Base-by-base conservation (phyloP, 106 monocot genomes). In the Apostasia shenzhenica region DNA sequence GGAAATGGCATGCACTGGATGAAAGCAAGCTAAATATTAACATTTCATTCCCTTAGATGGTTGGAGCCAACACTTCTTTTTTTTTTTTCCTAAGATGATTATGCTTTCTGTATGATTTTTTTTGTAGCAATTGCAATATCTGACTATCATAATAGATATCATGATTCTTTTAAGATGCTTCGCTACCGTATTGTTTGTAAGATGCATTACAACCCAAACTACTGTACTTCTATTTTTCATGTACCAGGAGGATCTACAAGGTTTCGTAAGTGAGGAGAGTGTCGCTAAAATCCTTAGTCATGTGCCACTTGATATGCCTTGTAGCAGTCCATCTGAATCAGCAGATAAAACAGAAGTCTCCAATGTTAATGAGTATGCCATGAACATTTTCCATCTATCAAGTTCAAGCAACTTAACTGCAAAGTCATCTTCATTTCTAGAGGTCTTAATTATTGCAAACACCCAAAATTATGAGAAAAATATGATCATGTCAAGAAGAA, bases 401-500 rank as follows among this genome's bases (percentile, higher is more conserved):
- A 81, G 61, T 60, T 70, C 72, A 0, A 81, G 61, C 55, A 67
- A 65, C 55, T 68, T 41, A n/a, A 60, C 47, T n/a, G 55, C 73
- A 14, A 70, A 48, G 43, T 55, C 10, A 12, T 60, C 66, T 41
- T 76, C 84, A 6, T 62, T 72, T 41, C 70, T 85, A 8, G 83
- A 81, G 51, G 49, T 78, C 13, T 70, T 99, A 40, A 79, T 93
- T 43, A 67, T 99, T 81, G 81, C 90, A 11, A 99, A 99, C 67
- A 99, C 90, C 54, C 79, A 88, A 68, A 80, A 53, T 71, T 63
- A 61, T 71, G 75, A 78, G n/a, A 99, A 99, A 63, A 75, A 81
- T 57, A 87, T 83, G 99, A 83, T 99, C 47, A 79, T 85, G 49
- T 99, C 93, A 59, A 70, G 93, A 77, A 85, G 92, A 73, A 87